Conservation (phyloP, 345 rosid genomes). For the Lepidium sativum region DNA sequence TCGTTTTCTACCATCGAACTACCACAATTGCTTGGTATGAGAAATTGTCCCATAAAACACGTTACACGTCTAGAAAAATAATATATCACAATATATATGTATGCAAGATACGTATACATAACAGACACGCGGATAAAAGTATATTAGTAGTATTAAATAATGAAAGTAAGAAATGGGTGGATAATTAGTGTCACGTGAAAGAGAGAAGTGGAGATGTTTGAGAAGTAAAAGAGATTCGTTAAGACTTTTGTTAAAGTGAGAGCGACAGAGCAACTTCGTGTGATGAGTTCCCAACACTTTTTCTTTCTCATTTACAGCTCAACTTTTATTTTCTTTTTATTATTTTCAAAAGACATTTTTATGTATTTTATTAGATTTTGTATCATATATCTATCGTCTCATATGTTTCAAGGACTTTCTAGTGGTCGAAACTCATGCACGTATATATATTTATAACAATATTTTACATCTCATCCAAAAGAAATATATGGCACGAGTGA, state of each 20-base stretch:
- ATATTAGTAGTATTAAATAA: neutral
- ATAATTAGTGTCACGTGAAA: constrained; percentile 31
- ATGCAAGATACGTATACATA: constrained; percentile 13
- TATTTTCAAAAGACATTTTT: neutral
- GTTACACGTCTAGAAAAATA: neutral
- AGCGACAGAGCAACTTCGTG: constrained; percentile 25
- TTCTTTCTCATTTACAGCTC: constrained; percentile 25
- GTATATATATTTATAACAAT: neutral
- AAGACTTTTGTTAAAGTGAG: constrained; percentile 28
- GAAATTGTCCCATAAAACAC: too few species aligned
- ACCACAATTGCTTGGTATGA: too few species aligned
- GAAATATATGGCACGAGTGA: too few species aligned
- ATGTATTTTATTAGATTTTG: neutral
- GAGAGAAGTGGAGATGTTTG: constrained; percentile 19
- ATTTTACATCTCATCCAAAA: neutral
- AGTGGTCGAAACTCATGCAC: neutral
- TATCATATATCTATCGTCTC: neutral
- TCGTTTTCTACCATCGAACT: too few species aligned
- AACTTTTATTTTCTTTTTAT: constrained; percentile 11
- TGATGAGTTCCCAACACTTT: constrained; percentile 27
- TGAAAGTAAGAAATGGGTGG: constrained; percentile 23
- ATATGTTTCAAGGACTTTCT: neutral
- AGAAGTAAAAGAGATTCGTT: constrained; percentile 28
- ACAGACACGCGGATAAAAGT: neutral
- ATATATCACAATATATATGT: neutral